phyloP scores from a whole-genome alignment of 1,284 basidiomycete genomes.

The Earliella scabrosa region DNA sequence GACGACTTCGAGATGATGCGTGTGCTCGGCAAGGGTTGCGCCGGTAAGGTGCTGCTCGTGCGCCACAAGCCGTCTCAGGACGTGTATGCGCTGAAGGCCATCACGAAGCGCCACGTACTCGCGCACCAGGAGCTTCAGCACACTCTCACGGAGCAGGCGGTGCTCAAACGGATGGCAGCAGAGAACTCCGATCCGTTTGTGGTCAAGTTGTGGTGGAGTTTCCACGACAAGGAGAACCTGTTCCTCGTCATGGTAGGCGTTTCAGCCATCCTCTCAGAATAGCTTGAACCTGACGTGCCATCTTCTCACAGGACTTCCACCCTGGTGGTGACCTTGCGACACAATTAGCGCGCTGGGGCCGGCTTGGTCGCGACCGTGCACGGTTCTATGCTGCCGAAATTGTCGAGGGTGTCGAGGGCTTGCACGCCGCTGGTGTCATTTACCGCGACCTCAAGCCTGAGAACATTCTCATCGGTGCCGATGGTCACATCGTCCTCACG shows the following conservation, averaged over 20 bases:
- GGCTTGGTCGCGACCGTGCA: conserved; percentile 89
- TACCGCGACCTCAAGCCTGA: conserved; percentile 93
- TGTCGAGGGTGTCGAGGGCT: conserved; percentile 90
- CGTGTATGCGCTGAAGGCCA: conserved; percentile 93
- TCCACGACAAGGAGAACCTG: conserved; percentile 94
- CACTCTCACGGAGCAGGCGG: conserved; percentile 93
- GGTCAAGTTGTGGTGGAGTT: conserved; percentile 93
- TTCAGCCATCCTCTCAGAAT: conserved; percentile 19
- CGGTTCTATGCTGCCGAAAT: conserved; percentile 97
- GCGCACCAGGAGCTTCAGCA: conserved; percentile 95
- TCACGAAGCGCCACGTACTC: conserved; percentile 94
- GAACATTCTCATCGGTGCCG: conserved; percentile 91
- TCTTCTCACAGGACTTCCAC: conserved; percentile 78
- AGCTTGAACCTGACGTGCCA: conserved; percentile 29
- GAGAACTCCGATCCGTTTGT: conserved; percentile 88
- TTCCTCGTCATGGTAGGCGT: conserved; percentile 82
- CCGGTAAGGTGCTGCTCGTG: conserved; percentile 91
- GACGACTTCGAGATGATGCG: conserved; percentile 97
- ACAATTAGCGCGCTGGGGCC: conserved; percentile 93
- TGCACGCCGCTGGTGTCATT: conserved; percentile 87
- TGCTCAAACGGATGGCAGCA: conserved; percentile 88
- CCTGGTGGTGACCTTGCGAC: conserved; percentile 96
- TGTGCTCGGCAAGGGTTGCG: conserved; percentile 95
- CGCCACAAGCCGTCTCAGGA: conserved; percentile 72
- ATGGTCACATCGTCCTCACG: conserved; percentile 94